A percentile compares a stretch with the other conserved stretches of the same genome.
Evolutionary conservation across 148 eudicot species (phyloP).

Genomic region (Amaranthus palmeri): DNA sequence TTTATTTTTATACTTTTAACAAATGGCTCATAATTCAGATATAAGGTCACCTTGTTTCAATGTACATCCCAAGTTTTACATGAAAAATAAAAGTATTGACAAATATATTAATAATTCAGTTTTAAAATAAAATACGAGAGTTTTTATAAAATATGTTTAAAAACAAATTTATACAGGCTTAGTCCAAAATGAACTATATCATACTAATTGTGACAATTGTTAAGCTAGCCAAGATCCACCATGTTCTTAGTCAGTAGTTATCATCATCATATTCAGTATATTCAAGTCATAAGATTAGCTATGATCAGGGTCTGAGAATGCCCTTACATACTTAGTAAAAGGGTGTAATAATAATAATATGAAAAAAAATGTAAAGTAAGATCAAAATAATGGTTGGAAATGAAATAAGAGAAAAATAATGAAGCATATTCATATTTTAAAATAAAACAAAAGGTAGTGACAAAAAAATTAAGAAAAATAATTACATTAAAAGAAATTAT

Average conservation of each 20-base stretch:
- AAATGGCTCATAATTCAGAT: conserved; percentile 15
- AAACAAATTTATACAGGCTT: too few relatives aligned
- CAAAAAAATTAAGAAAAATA: conserved; percentile 28
- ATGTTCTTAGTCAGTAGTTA: conserved; percentile 2
- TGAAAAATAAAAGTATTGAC: too few relatives aligned
- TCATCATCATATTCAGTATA: too few relatives aligned
- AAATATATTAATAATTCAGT: too few relatives aligned
- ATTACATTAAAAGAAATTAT: not conserved
- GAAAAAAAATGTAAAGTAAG: not conserved
- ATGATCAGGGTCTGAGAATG: too few relatives aligned
- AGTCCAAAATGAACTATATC: too few relatives aligned
- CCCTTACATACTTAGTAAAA: too few relatives aligned
- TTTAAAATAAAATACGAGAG: too few relatives aligned
- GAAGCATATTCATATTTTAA: conserved; percentile 26
- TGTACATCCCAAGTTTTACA: too few relatives aligned
- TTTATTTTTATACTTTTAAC: not conserved
- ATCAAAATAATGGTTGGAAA: not conserved
- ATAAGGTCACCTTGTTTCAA: conserved; percentile 14
- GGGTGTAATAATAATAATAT: not conserved
- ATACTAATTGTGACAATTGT: conserved; percentile 16
- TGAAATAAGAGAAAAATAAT: not conserved
- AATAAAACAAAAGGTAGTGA: conserved; percentile 44
- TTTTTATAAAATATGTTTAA: too few relatives aligned
- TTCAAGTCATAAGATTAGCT: too few relatives aligned
- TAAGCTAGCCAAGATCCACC: conserved; percentile 19